Conservation (phyloP, 75 land plant genomes). For the Pinus taeda region DNA sequence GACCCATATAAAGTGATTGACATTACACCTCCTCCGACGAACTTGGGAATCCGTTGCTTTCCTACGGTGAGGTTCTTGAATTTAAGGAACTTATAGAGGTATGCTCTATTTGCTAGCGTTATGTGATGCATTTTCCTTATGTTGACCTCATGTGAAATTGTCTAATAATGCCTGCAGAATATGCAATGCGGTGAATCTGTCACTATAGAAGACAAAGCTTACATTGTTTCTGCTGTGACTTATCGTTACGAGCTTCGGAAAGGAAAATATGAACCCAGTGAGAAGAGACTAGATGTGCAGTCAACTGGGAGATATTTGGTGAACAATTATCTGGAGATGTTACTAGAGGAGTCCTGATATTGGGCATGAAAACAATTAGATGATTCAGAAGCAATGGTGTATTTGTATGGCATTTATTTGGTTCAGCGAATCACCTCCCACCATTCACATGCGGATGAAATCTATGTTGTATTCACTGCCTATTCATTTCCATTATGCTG, state of each 20-base stretch:
- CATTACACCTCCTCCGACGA: slow-evolving; percentile 85
- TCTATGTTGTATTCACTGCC: too few relatives aligned
- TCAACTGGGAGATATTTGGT: slow-evolving; percentile 87
- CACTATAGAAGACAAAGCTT: slow-evolving; percentile 84
- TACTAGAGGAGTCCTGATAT: slow-evolving; percentile 63
- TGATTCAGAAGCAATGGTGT: too few relatives aligned
- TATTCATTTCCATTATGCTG: too few relatives aligned
- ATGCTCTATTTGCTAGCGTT: not conserved
- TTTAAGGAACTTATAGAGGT: not conserved
- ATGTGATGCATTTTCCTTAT: not conserved
- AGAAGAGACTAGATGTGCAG: slow-evolving; percentile 90
- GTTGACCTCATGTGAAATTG: not conserved
- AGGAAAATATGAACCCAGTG: slow-evolving; percentile 96
- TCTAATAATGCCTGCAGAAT: slow-evolving; percentile 47
- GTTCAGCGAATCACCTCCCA: too few relatives aligned
- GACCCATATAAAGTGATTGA: slow-evolving; percentile 84
- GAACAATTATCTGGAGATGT: slow-evolving; percentile 81
- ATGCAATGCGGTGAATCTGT: slow-evolving; percentile 96
- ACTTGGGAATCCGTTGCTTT: slow-evolving; percentile 85
- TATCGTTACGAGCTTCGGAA: slow-evolving; percentile 88
- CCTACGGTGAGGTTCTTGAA: slow-evolving; percentile 52
- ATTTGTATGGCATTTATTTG: too few relatives aligned
- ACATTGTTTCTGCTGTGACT: slow-evolving; percentile 87
- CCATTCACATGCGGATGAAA: too few relatives aligned
- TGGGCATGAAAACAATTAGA: too few relatives aligned